Percentiles rank a stretch among this genome's conserved stretches.
phyloP scores from a whole-genome alignment of 179 eudicot genomes.

The Spergularia azorica region DNA sequence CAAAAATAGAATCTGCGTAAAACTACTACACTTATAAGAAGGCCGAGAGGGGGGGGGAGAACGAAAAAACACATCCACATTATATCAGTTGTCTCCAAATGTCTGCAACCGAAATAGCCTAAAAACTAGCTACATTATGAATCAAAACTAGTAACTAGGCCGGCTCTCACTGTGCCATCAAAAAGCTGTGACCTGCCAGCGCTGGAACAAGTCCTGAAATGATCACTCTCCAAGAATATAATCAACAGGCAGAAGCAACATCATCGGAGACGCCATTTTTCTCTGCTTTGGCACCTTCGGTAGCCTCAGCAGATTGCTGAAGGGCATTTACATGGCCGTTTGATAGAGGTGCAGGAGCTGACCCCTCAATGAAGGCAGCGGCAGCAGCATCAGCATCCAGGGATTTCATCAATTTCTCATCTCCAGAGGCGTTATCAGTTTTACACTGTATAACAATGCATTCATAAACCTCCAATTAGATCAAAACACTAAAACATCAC shows the following conservation, averaged over 20 bases:
- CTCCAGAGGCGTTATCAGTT: slow-evolving; percentile 21
- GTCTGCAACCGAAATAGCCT: slow-evolving; percentile 6
- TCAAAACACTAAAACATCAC: neutral
- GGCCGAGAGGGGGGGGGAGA: neutral
- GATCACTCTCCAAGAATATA: neutral
- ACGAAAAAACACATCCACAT: slow-evolving; percentile 14
- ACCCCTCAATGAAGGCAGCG: slow-evolving; percentile 27
- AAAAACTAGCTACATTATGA: slow-evolving; percentile 21
- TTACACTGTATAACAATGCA: slow-evolving; percentile 27
- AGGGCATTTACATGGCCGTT: slow-evolving; percentile 25
- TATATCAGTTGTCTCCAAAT: slow-evolving; percentile 7
- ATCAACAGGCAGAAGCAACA: slow-evolving; percentile 16
- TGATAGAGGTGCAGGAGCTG: slow-evolving; percentile 15
- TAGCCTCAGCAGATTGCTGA: slow-evolving; percentile 27
- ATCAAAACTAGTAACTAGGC: slow-evolving; percentile 32
- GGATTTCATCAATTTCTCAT: slow-evolving; percentile 25
- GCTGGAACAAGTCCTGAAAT: neutral
- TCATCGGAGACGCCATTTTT: slow-evolving; percentile 28
- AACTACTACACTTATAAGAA: slow-evolving; percentile 4
- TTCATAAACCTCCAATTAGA: neutral
- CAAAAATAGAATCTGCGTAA: slow-evolving; percentile 20
- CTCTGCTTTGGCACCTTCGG: slow-evolving; percentile 34
- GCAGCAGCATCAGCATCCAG: slow-evolving; percentile 24
- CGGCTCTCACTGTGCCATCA: slow-evolving; percentile 30
- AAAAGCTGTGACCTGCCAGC: slow-evolving; percentile 29